Evolutionary conservation across 257 asterid genomes (phyloP).

Genomic region (Lycium barbarum): DNA sequence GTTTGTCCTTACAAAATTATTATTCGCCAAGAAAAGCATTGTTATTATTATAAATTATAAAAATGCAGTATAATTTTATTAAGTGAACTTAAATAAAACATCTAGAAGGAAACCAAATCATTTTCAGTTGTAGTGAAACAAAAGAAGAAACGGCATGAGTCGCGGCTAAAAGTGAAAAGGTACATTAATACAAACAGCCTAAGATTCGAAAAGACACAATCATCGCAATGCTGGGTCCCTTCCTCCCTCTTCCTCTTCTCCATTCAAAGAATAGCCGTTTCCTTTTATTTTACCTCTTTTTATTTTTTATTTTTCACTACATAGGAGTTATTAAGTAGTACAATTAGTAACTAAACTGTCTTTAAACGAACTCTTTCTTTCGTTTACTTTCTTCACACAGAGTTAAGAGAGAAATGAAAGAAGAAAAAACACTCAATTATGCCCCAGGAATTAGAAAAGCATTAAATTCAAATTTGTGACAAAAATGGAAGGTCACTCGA

Average conservation of each 20-base stretch:
- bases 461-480: neutral
- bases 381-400: neutral
- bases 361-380: neutral
- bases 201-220: constrained; percentile 26
- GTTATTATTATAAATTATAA: too few relatives aligned
- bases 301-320: neutral
- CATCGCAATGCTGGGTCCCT: neutral
- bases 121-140: neutral
- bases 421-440: neutral
- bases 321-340: neutral
- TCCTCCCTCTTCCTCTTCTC: neutral
- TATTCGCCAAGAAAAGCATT: neutral
- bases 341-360: neutral
- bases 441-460: neutral
- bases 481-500: neutral
- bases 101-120: neutral
- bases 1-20: neutral
- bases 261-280: constrained; percentile 8
- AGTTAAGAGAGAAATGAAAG: neutral
- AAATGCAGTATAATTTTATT: too few relatives aligned
- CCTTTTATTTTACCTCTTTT: neutral
- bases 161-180: neutral
- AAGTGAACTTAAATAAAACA: too few relatives aligned
- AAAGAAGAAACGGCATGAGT: neutral
- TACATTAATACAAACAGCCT: neutral